phyloP scores from a whole-genome alignment of 2,329 filamentous ascomycete genomes.

The Trichoderma afroharzianum region DNA sequence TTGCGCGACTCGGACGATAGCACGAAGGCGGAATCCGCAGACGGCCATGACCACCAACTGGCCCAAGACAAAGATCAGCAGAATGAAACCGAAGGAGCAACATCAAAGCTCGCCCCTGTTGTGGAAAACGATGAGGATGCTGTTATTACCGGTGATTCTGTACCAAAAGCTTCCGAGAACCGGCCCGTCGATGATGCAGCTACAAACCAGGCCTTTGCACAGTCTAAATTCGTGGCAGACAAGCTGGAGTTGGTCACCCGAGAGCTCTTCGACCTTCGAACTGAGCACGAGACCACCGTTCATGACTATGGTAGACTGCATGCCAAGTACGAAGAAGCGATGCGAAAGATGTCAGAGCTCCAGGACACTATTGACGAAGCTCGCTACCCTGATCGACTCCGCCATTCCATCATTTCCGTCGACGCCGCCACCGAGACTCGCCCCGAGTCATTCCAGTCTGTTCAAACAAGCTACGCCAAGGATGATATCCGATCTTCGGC shows the following conservation, averaged over 20 bases:
- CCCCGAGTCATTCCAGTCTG: constrained; percentile 79
- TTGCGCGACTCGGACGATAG: constrained; percentile 29
- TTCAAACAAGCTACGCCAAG: constrained; percentile 67
- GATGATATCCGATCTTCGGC: constrained; percentile 61
- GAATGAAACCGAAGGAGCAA: constrained; percentile 37
- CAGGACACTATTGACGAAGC: constrained; percentile 82
- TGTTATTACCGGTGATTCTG: background rate
- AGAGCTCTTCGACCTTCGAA: constrained; percentile 83
- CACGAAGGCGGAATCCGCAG: constrained; percentile 43
- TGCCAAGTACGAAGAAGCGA: constrained; percentile 84
- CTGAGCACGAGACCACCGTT: constrained; percentile 83
- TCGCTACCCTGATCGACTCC: constrained; percentile 55
- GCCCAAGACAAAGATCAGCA: constrained; percentile 54
- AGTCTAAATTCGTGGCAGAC: constrained; percentile 82
- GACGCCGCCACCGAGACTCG: constrained; percentile 50
- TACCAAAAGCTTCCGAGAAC: background rate
- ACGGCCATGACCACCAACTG: constrained; percentile 49
- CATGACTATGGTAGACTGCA: constrained; percentile 78
- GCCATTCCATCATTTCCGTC: constrained; percentile 55
- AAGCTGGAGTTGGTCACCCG: constrained; percentile 89
- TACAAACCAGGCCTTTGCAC: constrained; percentile 61
- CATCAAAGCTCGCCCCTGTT: constrained; percentile 32
- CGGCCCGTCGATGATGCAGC: background rate
- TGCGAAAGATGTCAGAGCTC: constrained; percentile 76
- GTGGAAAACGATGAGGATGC: constrained; percentile 26